These are phyloP conservation scores for Paraconiothyrium brasiliense DNA, from an alignment of 2,329 filamentous ascomycete genomes.

Conservation along the genomic window DNA sequence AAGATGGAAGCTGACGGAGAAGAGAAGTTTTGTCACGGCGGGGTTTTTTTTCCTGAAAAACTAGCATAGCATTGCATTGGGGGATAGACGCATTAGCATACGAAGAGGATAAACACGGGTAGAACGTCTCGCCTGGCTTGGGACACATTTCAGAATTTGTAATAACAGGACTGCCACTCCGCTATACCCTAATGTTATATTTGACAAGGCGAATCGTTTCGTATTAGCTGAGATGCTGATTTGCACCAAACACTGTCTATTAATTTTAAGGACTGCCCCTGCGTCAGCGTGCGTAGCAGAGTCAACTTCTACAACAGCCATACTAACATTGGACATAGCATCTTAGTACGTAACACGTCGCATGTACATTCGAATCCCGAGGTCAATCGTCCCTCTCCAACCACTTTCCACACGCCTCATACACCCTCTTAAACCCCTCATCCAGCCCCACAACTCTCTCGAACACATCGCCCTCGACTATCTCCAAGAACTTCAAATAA, in stretches of 20 bases:
- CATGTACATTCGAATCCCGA: background rate
- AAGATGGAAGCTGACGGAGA: background rate
- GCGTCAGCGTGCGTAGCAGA: background rate
- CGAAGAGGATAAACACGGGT: background rate
- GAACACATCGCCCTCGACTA: background rate
- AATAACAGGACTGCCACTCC: too few species aligned
- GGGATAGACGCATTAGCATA: constrained; percentile 7
- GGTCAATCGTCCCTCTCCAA: constrained; percentile 1
- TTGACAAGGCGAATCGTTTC: too few species aligned
- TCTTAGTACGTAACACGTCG: background rate
- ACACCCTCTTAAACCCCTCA: background rate
- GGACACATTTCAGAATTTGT: too few species aligned
- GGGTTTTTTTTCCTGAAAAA: background rate
- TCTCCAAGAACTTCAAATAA: background rate
- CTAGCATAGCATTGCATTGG: constrained; percentile 12
- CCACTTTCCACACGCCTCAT: constrained; percentile 6
- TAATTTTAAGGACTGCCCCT: too few species aligned
- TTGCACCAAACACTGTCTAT: too few species aligned
- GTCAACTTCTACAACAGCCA: background rate
- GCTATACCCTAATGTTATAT: too few species aligned
- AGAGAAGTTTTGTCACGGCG: background rate
- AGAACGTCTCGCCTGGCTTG: background rate
- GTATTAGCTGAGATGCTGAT: too few species aligned
- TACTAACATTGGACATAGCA: background rate
- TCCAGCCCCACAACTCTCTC: constrained; percentile 4